Conservation (phyloP, 2,329 filamentous ascomycete species). For the Neonectria sp. region DNA sequence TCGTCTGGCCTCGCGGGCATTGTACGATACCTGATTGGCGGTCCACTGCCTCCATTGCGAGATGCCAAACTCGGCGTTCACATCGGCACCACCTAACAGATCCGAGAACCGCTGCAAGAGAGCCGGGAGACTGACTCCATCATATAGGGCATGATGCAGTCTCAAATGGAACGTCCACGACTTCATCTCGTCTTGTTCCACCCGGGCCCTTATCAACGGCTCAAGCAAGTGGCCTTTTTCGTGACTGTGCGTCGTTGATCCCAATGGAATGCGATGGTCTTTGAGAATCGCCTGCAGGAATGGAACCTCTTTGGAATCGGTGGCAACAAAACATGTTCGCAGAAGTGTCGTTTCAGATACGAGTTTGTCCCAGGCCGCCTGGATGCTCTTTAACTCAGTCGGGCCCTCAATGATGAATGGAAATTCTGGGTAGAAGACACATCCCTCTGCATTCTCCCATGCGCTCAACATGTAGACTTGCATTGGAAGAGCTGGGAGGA, state of each 20-base stretch:
- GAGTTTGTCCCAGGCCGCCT: conserved; percentile 74
- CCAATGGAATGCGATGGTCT: conserved; percentile 27
- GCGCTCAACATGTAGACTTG: conserved; percentile 86
- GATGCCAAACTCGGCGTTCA: conserved; percentile 20
- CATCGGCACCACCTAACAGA: conserved; percentile 17
- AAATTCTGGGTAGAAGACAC: conserved; percentile 83
- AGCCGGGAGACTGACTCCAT: conserved; percentile 82
- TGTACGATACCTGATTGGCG: conserved; percentile 23
- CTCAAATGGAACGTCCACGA: conserved; percentile 63
- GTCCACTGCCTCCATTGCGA: conserved; percentile 48
- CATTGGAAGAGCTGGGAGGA: conserved; percentile 81
- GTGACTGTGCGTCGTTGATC: not conserved
- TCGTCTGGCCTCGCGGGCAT: conserved; percentile 36
- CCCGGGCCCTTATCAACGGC: conserved; percentile 34
- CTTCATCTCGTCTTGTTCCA: conserved; percentile 25
- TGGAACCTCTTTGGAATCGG: conserved; percentile 60
- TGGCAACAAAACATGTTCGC: conserved; percentile 76
- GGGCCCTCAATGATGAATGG: conserved; percentile 66
- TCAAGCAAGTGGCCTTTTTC: not conserved
- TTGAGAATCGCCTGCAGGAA: conserved; percentile 75
- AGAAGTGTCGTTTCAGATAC: conserved; percentile 73
- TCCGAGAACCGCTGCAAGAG: conserved; percentile 64
- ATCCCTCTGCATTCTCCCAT: conserved; percentile 78
- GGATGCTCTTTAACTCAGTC: conserved; percentile 59
- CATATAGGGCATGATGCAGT: conserved; percentile 92